phyloP scores from a whole-genome alignment of 2,329 filamentous ascomycete species.

The Aureobasidium namibiae region DNA sequence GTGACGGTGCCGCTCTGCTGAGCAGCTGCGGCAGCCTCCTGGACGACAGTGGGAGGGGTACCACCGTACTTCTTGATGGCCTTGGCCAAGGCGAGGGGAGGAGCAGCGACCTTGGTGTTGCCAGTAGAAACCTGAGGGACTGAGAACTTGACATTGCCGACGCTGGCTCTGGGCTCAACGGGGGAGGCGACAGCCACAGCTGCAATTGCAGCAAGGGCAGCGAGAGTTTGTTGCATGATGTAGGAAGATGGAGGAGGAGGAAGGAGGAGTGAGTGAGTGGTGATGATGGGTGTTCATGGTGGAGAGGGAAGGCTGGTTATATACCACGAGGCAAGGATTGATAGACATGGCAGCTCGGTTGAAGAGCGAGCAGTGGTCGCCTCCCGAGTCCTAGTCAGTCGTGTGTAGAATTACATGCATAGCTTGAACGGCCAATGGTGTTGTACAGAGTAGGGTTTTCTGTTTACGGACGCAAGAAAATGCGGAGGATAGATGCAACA shows the following conservation, averaged over 20 bases:
- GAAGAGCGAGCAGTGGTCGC: not conserved
- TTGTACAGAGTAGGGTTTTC: not conserved
- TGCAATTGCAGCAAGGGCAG: slow-evolving; percentile 25
- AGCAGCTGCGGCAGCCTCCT: slow-evolving; percentile 27
- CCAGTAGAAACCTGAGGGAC: slow-evolving; percentile 28
- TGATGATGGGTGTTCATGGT: not conserved
- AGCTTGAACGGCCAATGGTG: slow-evolving; percentile 5
- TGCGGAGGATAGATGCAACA: not conserved
- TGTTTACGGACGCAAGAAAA: not conserved
- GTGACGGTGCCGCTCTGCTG: slow-evolving; percentile 31
- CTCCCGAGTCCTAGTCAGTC: not conserved
- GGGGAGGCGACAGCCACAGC: slow-evolving; percentile 24
- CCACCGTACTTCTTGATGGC: slow-evolving; percentile 18
- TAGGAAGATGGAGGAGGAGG: not conserved
- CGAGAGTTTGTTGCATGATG: slow-evolving; percentile 17
- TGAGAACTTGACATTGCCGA: slow-evolving; percentile 18
- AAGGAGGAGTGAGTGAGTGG: slow-evolving; percentile 1
- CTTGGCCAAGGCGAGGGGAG: slow-evolving; percentile 20
- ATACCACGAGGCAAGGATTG: not conserved
- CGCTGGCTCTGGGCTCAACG: not conserved
- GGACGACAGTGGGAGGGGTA: slow-evolving; percentile 22
- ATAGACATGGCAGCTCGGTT: not conserved
- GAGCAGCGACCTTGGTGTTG: slow-evolving; percentile 31
- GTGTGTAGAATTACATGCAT: not conserved
- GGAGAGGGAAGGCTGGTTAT: not conserved